Percentiles rank a stretch among this genome's conserved stretches.
Evolutionary conservation across 345 rosid species (phyloP).

Genomic region (Eucalyptus cloeziana): DNA sequence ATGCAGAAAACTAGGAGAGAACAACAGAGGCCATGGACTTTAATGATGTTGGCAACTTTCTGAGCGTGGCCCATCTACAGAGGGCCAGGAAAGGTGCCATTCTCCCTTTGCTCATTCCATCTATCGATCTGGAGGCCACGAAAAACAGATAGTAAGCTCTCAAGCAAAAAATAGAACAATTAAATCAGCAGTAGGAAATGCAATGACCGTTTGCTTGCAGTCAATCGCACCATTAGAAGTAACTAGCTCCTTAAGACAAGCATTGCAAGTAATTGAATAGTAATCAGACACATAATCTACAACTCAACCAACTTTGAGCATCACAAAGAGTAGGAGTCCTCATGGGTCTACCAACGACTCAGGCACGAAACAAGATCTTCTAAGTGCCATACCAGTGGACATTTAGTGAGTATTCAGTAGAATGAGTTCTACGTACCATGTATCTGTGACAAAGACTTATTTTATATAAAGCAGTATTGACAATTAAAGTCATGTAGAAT

Average conservation of each 20-base stretch:
- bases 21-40: not conserved
- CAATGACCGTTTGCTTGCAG: not conserved
- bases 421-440: not conserved
- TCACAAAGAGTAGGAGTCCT: not conserved
- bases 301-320: not conserved
- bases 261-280: not conserved
- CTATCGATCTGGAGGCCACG: conserved; percentile 45
- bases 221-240: not conserved
- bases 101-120: conserved; percentile 98
- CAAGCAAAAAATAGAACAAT: not conserved
- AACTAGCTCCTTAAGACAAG: not conserved
- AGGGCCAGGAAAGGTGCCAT: conserved; percentile 95
- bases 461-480: not conserved
- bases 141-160: not conserved
- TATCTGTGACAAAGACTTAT: not conserved
- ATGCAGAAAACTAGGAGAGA: not conserved
- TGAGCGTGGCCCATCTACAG: conserved; percentile 30
- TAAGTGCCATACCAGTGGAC: not conserved
- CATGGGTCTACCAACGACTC: not conserved
- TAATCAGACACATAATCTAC: not conserved
- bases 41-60: not conserved
- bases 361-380: not conserved
- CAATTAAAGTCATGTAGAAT: not conserved
- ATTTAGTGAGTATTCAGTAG: not conserved
- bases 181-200: not conserved